Base-by-base conservation (phyloP, 2,329 filamentous ascomycete genomes). In the Sphaceloma murrayae region DNA sequence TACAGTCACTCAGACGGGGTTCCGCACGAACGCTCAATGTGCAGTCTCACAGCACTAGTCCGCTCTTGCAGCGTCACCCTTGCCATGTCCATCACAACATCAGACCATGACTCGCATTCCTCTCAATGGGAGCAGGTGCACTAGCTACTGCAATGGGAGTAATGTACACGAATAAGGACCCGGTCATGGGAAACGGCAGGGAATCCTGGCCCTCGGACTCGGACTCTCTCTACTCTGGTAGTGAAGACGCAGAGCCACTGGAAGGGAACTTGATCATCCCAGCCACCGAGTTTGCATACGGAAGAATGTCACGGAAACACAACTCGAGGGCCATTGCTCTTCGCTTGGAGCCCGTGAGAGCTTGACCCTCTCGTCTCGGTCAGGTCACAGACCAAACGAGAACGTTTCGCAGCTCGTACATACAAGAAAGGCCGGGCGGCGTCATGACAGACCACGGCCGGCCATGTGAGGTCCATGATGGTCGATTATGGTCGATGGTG, bases 51-150 rank as follows among this genome's bases (percentile, higher is more conserved):
- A 34, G 17, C 33, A 43, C 17, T 10, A 16, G 29, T 14, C 11
- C 36, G n/a, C n/a, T n/a, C n/a, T n/a, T n/a, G n/a, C n/a, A n/a
- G n/a, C n/a, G n/a, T n/a, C n/a, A n/a, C n/a, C n/a, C n/a, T n/a
- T n/a, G n/a, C n/a, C n/a, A n/a, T n/a, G n/a, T n/a, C n/a, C n/a
- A 32, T 21, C 40, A 32, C 29, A 24, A 17, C 30, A 26, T 19
- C 14, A 27, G 22, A 34, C 36, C 36, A 40, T 40, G 36, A 27
- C 36, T 40, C 36, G 36, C 36, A 40, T 40, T 40, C 36, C 36
- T 40, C n/a, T n/a, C 36, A 40, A 29, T 40, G 30, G 13, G 17
- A 17, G 26, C 19, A 27, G 24, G 26, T 40, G 36, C n/a, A n/a
- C n/a, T n/a, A n/a, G n/a, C n/a, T 40, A 26, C 30, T 40, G 36